Percentiles rank a stretch among this genome's conserved stretches.
phyloP scores from a whole-genome alignment of 2,329 filamentous ascomycete species.

The Torrubiellomyces zombiae region DNA sequence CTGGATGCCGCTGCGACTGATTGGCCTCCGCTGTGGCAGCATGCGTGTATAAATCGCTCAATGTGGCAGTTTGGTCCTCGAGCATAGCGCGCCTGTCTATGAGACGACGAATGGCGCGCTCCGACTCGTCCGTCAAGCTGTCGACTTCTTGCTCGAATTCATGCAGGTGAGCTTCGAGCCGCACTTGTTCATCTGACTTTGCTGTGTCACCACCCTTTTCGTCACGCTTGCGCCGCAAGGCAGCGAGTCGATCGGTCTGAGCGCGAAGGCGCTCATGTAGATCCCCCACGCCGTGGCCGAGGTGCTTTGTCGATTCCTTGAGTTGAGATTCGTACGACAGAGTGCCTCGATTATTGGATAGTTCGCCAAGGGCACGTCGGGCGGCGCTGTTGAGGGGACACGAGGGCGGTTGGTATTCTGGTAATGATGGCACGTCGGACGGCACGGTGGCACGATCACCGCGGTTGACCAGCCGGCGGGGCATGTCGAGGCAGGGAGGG shows the following conservation, averaged over 20 bases:
- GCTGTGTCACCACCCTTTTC: conserved; percentile 19
- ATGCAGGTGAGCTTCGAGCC: conserved; percentile 21
- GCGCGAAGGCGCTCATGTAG: conserved; percentile 29
- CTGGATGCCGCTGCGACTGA: conserved; percentile 4
- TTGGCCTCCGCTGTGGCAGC: conserved; percentile 6
- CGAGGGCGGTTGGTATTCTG: conserved; percentile 31
- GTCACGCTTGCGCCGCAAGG: conserved; percentile 16
- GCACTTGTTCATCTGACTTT: conserved; percentile 19
- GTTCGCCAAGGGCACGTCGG: conserved; percentile 22
- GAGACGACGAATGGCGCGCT: conserved; percentile 27
- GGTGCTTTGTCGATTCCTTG: conserved; percentile 23
- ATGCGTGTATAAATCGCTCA: conserved; percentile 18
- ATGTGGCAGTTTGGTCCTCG: conserved; percentile 27
- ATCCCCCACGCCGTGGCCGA: conserved; percentile 28
- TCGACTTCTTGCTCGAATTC: conserved; percentile 23
- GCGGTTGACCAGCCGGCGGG: conserved; percentile 16
- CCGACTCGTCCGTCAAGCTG: conserved; percentile 25
- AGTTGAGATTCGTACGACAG: conserved; percentile 29
- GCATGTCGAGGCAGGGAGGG: no score
- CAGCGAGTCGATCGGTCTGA: conserved; percentile 17
- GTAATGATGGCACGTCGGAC: conserved; percentile 14
- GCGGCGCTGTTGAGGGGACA: conserved; percentile 25
- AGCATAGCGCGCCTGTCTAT: conserved; percentile 33
- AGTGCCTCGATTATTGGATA: conserved; percentile 24
- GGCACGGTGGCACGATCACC: conserved; percentile 5